Evolutionary conservation across 805 yeast species (phyloP).

Genomic region (Candida succiphila): DNA sequence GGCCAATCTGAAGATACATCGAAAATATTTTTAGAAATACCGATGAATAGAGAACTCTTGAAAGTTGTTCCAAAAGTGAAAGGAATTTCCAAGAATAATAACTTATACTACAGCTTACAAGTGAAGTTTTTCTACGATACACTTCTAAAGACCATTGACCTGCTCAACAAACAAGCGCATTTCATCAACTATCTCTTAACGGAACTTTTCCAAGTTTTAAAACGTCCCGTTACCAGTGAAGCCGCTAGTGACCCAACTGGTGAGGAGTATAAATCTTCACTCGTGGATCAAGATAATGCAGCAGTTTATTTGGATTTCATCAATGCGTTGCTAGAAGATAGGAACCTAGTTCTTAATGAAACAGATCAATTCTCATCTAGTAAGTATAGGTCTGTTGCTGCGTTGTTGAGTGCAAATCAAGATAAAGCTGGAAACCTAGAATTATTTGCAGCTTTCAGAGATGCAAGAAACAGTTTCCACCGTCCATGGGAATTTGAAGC

Average conservation of each 20-base stretch:
- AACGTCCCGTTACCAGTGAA: constrained; percentile 31
- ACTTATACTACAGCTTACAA: constrained; percentile 10
- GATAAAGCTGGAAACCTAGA: no score
- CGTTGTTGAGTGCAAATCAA: no score
- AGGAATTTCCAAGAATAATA: no score
- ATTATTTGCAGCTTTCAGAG: no score
- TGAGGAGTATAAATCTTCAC: constrained; percentile 67
- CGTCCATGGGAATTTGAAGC: no score
- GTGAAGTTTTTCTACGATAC: constrained; percentile 15
- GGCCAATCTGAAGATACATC: neutral
- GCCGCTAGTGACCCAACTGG: constrained; percentile 33
- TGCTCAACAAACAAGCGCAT: constrained; percentile 42
- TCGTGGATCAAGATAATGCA: constrained; percentile 67
- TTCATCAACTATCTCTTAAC: constrained; percentile 42
- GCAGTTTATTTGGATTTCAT: constrained; percentile 47
- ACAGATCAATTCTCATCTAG: no score
- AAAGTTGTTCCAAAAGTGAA: no score
- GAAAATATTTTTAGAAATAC: neutral
- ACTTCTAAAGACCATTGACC: constrained; percentile 13
- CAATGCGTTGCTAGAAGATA: constrained; percentile 34
- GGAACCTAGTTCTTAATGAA: no score
- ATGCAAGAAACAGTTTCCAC: no score
- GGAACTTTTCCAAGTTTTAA: constrained; percentile 31
- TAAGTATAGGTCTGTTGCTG: no score
- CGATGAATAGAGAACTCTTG: neutral